Evolutionary conservation across 2,329 filamentous ascomycete genomes (phyloP).

Genomic region (Trichophyton equinum): DNA sequence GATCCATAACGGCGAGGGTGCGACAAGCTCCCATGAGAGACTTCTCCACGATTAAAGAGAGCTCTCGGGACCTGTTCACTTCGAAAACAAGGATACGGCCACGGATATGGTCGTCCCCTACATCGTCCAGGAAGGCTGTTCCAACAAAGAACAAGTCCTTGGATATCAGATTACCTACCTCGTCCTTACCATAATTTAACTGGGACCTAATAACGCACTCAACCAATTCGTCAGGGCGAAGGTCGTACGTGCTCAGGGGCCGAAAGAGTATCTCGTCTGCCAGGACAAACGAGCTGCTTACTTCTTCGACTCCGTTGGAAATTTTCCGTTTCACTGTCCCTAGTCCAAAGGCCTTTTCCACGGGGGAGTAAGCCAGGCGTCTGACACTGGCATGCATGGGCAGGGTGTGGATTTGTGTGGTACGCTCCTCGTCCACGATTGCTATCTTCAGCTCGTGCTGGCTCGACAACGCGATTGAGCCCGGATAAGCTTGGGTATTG

Average conservation of each 20-base stretch:
- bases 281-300: constrained; percentile 71
- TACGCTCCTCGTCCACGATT: constrained; percentile 67
- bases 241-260: constrained; percentile 55
- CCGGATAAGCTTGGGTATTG: constrained; percentile 66
- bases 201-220: constrained; percentile 72
- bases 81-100: constrained; percentile 80
- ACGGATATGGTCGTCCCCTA: constrained; percentile 42
- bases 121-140: constrained; percentile 60
- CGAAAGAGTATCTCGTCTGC: constrained; percentile 85
- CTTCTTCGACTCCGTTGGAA: constrained; percentile 55
- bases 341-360: constrained; percentile 69
- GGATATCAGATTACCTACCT: constrained; percentile 38
- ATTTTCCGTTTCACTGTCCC: constrained; percentile 72
- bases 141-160: constrained; percentile 80
- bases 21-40: constrained; percentile 69
- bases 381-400: constrained; percentile 71
- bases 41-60: constrained; percentile 59
- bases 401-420: constrained; percentile 76
- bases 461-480: constrained; percentile 69
- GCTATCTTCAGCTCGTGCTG: constrained; percentile 64
- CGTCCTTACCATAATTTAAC: constrained; percentile 48
- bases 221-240: constrained; percentile 61
- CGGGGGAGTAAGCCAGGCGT: constrained; percentile 70
- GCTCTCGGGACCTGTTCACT: constrained; percentile 54
- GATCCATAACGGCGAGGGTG: constrained; percentile 55